Evolutionary conservation across 2,329 filamentous ascomycete genomes (phyloP).

Genomic region (Ascochyta clinopodiicola): DNA sequence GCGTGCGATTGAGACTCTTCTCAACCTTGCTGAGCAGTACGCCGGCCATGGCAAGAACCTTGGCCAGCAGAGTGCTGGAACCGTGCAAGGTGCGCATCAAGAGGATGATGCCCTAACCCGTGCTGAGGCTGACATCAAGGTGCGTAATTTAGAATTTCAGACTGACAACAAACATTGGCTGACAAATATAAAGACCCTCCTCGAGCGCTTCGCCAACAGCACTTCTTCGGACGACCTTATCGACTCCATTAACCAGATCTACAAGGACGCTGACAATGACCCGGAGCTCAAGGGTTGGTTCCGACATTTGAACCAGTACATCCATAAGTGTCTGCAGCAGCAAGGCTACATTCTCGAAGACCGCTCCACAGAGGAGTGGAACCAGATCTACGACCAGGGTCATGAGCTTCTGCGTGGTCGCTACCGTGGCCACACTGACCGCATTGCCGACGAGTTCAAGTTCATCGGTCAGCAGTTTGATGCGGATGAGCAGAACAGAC

Average conservation of each 20-base stretch:
- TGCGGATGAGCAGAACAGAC: slow-evolving; percentile 82
- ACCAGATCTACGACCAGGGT: slow-evolving; percentile 82
- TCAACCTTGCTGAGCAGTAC: slow-evolving; percentile 85
- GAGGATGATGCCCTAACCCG: slow-evolving; percentile 67
- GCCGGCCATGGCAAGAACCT: slow-evolving; percentile 73
- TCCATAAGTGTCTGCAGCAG: slow-evolving; percentile 83
- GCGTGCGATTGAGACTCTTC: slow-evolving; percentile 85
- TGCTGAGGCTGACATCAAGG: slow-evolving; percentile 81
- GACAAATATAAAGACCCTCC: slow-evolving; percentile 70
- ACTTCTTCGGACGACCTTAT: slow-evolving; percentile 89
- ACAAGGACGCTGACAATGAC: slow-evolving; percentile 84
- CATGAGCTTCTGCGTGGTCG: slow-evolving; percentile 86
- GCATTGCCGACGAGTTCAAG: slow-evolving; percentile 86
- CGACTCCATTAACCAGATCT: slow-evolving; percentile 83
- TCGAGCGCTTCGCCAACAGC: slow-evolving; percentile 95
- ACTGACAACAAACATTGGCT: slow-evolving; percentile 54
- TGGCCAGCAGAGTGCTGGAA: slow-evolving; percentile 68
- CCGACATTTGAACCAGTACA: slow-evolving; percentile 75
- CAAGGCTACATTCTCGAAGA: slow-evolving; percentile 92
- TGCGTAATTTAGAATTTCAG: slow-evolving; percentile 55
- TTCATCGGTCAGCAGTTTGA: slow-evolving; percentile 91
- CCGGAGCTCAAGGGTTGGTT: slow-evolving; percentile 91
- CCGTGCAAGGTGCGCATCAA: slow-evolving; percentile 77
- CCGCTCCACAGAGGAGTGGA: slow-evolving; percentile 79
- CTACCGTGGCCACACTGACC: slow-evolving; percentile 85